phyloP scores from a whole-genome alignment of 768 basidiomycete species.

The Melanogaster broomeanus region DNA sequence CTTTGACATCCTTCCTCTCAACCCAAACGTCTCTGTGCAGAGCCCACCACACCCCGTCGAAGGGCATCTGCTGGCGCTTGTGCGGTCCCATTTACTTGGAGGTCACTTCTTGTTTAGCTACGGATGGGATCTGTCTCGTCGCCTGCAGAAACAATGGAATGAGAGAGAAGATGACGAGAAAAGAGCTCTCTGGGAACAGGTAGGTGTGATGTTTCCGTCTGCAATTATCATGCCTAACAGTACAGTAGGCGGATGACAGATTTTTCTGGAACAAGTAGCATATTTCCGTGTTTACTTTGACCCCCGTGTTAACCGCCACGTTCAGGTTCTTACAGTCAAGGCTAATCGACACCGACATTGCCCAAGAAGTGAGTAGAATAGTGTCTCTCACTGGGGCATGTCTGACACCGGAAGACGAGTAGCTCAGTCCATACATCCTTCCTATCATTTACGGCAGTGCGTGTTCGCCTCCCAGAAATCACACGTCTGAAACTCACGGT shows the following conservation, averaged over 20 bases:
- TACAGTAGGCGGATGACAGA: slow-evolving; percentile 79
- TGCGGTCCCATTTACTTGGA: slow-evolving; percentile 77
- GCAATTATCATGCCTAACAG: slow-evolving; percentile 10
- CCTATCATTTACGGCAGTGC: slow-evolving; percentile 94
- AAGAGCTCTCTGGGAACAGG: slow-evolving; percentile 76
- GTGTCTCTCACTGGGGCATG: not conserved
- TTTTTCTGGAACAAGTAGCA: slow-evolving; percentile 96
- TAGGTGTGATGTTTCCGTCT: slow-evolving; percentile 36
- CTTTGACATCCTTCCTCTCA: slow-evolving; percentile 88
- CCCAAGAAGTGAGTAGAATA: slow-evolving; percentile 59
- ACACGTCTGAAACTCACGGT: slow-evolving; percentile 1
- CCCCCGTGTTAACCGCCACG: slow-evolving; percentile 4
- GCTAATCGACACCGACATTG: slow-evolving; percentile 57
- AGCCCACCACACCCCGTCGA: slow-evolving; percentile 84
- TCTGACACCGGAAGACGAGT: slow-evolving; percentile 13
- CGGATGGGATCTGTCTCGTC: slow-evolving; percentile 84
- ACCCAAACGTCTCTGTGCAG: slow-evolving; percentile 64
- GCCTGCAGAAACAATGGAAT: slow-evolving; percentile 81
- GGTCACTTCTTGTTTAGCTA: slow-evolving; percentile 93
- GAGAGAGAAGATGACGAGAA: slow-evolving; percentile 49
- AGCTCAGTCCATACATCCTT: slow-evolving; percentile 89
- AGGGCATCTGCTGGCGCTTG: slow-evolving; percentile 80
- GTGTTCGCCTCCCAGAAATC: slow-evolving; percentile 35
- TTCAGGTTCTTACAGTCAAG: slow-evolving; percentile 55
- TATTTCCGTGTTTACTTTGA: not conserved